Evolutionary conservation across 2,329 filamentous ascomycete species (phyloP).

Genomic region (Pseudogymnoascus sp.): DNA sequence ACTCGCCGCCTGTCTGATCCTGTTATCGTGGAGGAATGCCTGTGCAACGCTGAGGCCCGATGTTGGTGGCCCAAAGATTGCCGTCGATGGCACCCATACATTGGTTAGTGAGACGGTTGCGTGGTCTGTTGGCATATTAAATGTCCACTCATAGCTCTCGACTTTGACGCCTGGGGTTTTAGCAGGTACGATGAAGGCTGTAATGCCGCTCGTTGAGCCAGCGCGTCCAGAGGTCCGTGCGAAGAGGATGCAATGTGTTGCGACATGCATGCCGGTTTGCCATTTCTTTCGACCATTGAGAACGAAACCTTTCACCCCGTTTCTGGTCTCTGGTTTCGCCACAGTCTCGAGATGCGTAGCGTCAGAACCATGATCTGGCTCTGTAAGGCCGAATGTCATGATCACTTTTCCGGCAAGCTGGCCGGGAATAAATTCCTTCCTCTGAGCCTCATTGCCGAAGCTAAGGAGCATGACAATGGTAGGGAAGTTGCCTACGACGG

Average conservation of each 20-base stretch:
- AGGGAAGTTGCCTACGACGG: slow-evolving; percentile 53
- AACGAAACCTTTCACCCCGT: slow-evolving; percentile 39
- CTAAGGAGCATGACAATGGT: slow-evolving; percentile 53
- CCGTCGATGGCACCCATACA: slow-evolving; percentile 45
- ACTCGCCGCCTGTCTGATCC: slow-evolving; percentile 54
- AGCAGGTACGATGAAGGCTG: slow-evolving; percentile 49
- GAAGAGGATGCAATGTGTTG: slow-evolving; percentile 54
- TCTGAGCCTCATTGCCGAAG: slow-evolving; percentile 48
- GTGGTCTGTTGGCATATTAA: slow-evolving; percentile 60
- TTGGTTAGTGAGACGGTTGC: slow-evolving; percentile 48
- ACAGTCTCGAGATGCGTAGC: slow-evolving; percentile 53
- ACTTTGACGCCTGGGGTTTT: slow-evolving; percentile 43
- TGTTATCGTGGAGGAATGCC: slow-evolving; percentile 58
- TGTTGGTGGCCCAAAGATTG: slow-evolving; percentile 43
- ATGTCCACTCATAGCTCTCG: slow-evolving; percentile 53
- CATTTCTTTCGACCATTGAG: slow-evolving; percentile 54
- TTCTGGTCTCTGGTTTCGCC: slow-evolving; percentile 35
- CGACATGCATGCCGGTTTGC: slow-evolving; percentile 55
- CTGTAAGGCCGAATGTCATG: slow-evolving; percentile 53
- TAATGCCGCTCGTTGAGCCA: slow-evolving; percentile 47
- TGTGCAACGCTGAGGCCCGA: slow-evolving; percentile 51
- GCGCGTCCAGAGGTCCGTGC: slow-evolving; percentile 46
- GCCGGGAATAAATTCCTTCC: slow-evolving; percentile 42
- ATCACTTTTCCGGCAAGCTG: slow-evolving; percentile 44
- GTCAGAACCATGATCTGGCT: slow-evolving; percentile 53